phyloP scores from a whole-genome alignment of 805 yeast species.

The Blastobotrys attinorum region DNA sequence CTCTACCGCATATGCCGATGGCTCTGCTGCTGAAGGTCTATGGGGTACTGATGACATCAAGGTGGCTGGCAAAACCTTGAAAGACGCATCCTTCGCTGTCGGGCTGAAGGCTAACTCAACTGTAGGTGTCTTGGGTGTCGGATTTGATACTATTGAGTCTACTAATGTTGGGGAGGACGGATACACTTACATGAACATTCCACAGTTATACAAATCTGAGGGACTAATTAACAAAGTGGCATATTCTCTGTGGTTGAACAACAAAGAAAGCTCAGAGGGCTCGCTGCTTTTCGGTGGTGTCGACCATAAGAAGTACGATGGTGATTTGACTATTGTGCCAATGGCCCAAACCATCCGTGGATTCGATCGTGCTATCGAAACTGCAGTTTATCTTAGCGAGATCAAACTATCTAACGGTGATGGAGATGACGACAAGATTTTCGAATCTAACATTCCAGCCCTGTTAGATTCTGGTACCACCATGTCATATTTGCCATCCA shows the following conservation, averaged over 20 bases:
- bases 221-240: slow-evolving; percentile 34
- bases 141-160: slow-evolving; percentile 27
- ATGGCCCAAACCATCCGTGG: slow-evolving; percentile 18
- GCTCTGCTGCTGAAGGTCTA: slow-evolving; percentile 35
- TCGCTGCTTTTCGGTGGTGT: slow-evolving; percentile 39
- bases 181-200: slow-evolving; percentile 51
- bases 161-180: slow-evolving; percentile 13
- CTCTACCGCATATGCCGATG: slow-evolving; percentile 12
- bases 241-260: slow-evolving; percentile 40
- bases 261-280: slow-evolving; percentile 27
- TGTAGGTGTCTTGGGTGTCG: slow-evolving; percentile 42
- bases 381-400: slow-evolving; percentile 5
- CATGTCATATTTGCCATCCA: slow-evolving; percentile 39
- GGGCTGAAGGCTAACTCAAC: slow-evolving; percentile 58
- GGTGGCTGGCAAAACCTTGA: slow-evolving; percentile 42
- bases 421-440: slow-evolving; percentile 2
- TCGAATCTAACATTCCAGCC: slow-evolving; percentile 28
- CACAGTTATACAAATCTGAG: slow-evolving; percentile 44
- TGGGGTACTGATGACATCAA: slow-evolving; percentile 56
- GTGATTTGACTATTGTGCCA: slow-evolving; percentile 30
- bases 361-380: not conserved
- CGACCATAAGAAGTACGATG: slow-evolving; percentile 35
- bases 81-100: slow-evolving; percentile 61
- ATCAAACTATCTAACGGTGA: slow-evolving; percentile 3
- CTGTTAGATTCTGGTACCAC: slow-evolving; percentile 55